Base-by-base conservation (phyloP, 768 basidiomycete genomes). In the Pulveroboletus sp. region DNA sequence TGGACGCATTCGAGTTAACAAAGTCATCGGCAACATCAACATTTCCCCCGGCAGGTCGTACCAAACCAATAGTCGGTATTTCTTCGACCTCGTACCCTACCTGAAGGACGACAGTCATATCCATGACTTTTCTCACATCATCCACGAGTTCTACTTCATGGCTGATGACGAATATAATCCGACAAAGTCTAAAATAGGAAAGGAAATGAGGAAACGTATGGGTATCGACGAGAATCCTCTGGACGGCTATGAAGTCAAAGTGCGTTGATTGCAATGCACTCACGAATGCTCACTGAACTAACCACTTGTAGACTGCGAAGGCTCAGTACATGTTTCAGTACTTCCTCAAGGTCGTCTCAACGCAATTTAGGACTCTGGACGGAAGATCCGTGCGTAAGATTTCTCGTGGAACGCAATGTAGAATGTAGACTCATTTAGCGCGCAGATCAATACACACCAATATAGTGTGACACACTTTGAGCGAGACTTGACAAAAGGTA, bases 321-420 rank as follows among this genome's bases (percentile, higher is more conserved):
- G 70, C 84, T 24, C 80, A 92, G 57, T 95, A 91, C 67, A 93
- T 96, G 92, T 96, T 93, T 80, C 93, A 98, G 65, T 95, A 98
- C 71, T 98, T 97, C 82, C 77, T 99, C 62, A 99, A 99, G 70
- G 95, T 99, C 39, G 96, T 99, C 36, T 92, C 93, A 7, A 99
- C 95, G 2, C 86, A 88, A 64, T 97, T 96, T 73, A 79, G 82
- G 54, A 88, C 84, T n/a, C 73, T 95, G 26, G 81, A 86, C 53
- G 87, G 83, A 28, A 78, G 85, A 58, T 65, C 71, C 9, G 87
- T 88, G 63, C 38, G 81, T 71, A 27, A 40, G 47, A 45, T 18
- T 21, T 41, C 8, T 18, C 7, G 27, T 53, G 28, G n/a, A 40
- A 39, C 7, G 8, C 26, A 51, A 26, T 42, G 28, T 9, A 39